These are phyloP conservation scores for Bauhinia variegata DNA, from an alignment of 306 rosid species.

Conservation along the genomic window DNA sequence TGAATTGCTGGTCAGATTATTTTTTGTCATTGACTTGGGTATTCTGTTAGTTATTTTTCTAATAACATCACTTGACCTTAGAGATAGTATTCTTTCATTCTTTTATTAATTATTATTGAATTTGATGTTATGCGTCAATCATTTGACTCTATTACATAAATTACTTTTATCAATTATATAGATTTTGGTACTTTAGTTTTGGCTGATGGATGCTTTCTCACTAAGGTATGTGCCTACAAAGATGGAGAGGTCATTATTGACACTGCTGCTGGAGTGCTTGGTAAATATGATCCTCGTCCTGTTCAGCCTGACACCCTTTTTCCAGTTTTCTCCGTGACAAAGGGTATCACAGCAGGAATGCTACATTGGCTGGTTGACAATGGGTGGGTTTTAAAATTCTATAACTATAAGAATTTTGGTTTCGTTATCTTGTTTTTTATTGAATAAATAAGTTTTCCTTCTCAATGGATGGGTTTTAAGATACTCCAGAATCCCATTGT, in stretches of 20 bases:
- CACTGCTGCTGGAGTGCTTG: conserved; percentile 97
- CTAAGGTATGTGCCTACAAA: conserved; percentile 95
- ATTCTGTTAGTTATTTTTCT: neutral
- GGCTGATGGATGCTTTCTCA: conserved; percentile 31
- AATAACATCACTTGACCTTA: conserved; percentile 12
- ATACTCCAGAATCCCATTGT: neutral
- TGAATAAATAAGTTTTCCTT: conserved; percentile 11
- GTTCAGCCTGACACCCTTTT: conserved; percentile 95
- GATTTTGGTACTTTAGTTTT: neutral
- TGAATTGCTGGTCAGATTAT: neutral
- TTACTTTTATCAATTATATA: too few species aligned
- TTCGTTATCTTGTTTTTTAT: conserved; percentile 16
- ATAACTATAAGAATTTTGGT: conserved; percentile 20
- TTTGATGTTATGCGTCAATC: too few species aligned
- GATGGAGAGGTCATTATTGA: conserved; percentile 95
- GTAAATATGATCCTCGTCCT: conserved; percentile 99
- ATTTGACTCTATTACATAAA: too few species aligned
- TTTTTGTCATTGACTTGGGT: conserved; percentile 4
- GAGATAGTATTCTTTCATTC: neutral
- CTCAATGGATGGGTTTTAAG: too few species aligned
- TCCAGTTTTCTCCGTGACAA: conserved; percentile 89
- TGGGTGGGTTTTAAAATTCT: conserved; percentile 57
- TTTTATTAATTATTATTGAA: neutral
- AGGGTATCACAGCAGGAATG: conserved; percentile 96
- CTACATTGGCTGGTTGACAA: conserved; percentile 95